phyloP scores from a whole-genome alignment of 2,329 filamentous ascomycete species.

The Trichothecium sympodiale region DNA sequence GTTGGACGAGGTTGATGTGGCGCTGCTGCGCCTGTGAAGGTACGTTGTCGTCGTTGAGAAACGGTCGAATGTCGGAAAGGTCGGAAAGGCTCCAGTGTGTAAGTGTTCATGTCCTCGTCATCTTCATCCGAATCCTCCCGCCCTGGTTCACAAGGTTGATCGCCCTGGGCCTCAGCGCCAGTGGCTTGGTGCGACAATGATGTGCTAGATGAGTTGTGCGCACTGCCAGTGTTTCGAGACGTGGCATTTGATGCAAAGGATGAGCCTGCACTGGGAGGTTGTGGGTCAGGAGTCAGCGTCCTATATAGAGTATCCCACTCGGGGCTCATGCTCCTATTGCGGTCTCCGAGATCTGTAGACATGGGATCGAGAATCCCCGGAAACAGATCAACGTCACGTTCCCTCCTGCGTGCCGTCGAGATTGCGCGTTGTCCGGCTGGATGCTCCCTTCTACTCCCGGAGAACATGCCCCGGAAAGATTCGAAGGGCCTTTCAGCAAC shows the following conservation, averaged over 20 bases:
- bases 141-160: conserved; percentile 39
- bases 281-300: conserved; percentile 71
- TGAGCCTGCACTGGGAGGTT: conserved; percentile 67
- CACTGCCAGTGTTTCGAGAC: conserved; percentile 25
- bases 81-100: no score
- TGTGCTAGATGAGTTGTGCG: conserved; percentile 4
- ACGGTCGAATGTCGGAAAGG: no score
- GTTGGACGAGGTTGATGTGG: not conserved
- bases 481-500: no score
- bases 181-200: conserved; percentile 1
- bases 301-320: conserved; percentile 76
- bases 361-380: no score
- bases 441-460: no score
- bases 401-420: no score
- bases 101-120: conserved; percentile 24
- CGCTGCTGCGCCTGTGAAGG: not conserved
- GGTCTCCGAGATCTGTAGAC: conserved; percentile 71
- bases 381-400: no score
- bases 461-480: no score
- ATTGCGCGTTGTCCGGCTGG: no score
- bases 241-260: conserved; percentile 60
- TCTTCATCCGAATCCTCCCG: conserved; percentile 46
- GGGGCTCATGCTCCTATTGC: conserved; percentile 70
- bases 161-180: conserved; percentile 14
- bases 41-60: no score